A percentile compares a stretch with the other conserved stretches of the same genome.
phyloP scores from a whole-genome alignment of 257 asterid genomes.

The Ilex aquifolium region DNA sequence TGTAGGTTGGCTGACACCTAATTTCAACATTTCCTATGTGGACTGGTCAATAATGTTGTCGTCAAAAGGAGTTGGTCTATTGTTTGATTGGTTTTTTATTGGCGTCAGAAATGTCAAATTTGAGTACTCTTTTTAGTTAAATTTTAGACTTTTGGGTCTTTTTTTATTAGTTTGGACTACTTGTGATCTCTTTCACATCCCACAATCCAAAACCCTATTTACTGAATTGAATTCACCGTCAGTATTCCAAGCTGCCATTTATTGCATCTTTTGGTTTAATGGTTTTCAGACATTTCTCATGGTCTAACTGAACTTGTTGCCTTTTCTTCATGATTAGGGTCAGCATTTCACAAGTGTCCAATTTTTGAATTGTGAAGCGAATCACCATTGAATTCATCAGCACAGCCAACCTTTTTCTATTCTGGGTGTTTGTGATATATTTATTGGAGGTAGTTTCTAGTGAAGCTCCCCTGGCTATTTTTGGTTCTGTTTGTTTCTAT shows the following conservation, averaged over 20 bases:
- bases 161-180: slow-evolving; percentile 36
- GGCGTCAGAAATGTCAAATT: slow-evolving; percentile 36
- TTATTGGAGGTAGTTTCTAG: slow-evolving; percentile 18
- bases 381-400: slow-evolving; percentile 27
- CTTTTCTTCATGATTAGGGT: slow-evolving; percentile 37
- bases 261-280: slow-evolving; percentile 33
- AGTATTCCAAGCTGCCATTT: slow-evolving; percentile 27
- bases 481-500: slow-evolving; percentile 15
- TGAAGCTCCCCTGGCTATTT: slow-evolving; percentile 18
- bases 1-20: no score
- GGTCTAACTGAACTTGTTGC: slow-evolving; percentile 30
- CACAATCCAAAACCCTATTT: slow-evolving; percentile 28
- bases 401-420: slow-evolving; percentile 7
- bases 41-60: slow-evolving; percentile 46
- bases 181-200: slow-evolving; percentile 25
- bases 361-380: slow-evolving; percentile 30
- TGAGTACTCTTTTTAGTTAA: slow-evolving; percentile 13
- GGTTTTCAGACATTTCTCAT: slow-evolving; percentile 59
- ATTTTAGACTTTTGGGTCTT: slow-evolving; percentile 33
- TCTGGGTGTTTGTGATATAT: slow-evolving; percentile 20
- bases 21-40: no score
- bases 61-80: slow-evolving; percentile 21
- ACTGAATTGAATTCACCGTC: slow-evolving; percentile 32
- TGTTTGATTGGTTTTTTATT: slow-evolving; percentile 37
- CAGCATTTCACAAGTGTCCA: slow-evolving; percentile 34